These are phyloP conservation scores for Cryphonectria naterciae DNA, from an alignment of 2,329 filamentous ascomycete species.

Conservation along the genomic window DNA sequence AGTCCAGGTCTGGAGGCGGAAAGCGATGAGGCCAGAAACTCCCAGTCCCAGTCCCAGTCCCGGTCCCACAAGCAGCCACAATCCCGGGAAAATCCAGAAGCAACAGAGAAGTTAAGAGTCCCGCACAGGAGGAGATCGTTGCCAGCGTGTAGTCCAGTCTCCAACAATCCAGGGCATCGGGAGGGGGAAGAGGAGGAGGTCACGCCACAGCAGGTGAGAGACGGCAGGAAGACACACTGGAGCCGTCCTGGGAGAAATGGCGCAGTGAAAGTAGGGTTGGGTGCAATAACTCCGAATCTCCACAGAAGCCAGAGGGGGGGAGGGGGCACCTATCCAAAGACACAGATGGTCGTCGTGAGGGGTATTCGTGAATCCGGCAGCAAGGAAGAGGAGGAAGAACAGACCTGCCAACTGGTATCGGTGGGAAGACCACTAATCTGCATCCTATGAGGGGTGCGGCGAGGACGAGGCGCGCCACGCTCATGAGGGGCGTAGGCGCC, in stretches of 20 bases:
- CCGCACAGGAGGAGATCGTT: conserved; percentile 17
- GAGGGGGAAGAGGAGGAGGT: background rate
- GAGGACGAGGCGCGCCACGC: conserved; percentile 71
- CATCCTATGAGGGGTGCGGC: conserved; percentile 96
- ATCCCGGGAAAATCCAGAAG: conserved; percentile 28
- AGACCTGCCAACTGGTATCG: conserved; percentile 99
- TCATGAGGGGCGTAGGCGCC: conserved; percentile 56
- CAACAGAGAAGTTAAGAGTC: conserved; percentile 18
- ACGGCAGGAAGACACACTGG: conserved; percentile 30
- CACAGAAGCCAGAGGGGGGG: conserved; percentile 20
- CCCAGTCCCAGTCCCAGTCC: conserved; percentile 26
- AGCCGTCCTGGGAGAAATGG: conserved; percentile 29
- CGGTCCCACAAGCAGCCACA: conserved; percentile 26
- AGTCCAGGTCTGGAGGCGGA: conserved; percentile 50
- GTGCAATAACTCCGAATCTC: conserved; percentile 21
- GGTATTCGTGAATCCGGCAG: conserved; percentile 49
- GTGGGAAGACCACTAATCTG: conserved; percentile 93
- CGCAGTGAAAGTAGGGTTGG: conserved; percentile 16
- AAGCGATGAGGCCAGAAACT: conserved; percentile 19
- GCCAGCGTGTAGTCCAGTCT: conserved; percentile 16
- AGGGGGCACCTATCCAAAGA: conserved; percentile 30
- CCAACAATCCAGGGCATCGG: conserved; percentile 25
- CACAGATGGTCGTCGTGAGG: conserved; percentile 26
- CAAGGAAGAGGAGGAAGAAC: conserved; percentile 67
- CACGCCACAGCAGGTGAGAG: conserved; percentile 16